Conservation (phyloP, 2,329 filamentous ascomycete genomes). For the Pseudophaeomoniella oleicola region DNA sequence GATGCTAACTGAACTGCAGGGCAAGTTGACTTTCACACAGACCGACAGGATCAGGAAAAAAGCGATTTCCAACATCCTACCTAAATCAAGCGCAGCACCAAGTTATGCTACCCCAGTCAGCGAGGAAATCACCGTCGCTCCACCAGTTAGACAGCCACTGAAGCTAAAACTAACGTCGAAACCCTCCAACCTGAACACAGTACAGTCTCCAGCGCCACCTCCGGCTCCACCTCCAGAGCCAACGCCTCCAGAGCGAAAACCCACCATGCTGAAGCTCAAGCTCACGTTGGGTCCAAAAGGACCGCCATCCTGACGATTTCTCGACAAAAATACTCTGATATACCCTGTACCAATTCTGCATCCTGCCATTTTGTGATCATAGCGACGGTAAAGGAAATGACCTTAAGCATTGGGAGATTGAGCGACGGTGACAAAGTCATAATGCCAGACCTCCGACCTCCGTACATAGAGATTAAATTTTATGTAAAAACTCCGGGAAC, state of each 20-base stretch:
- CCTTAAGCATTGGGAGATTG: too few species aligned
- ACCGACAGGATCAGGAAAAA: slow-evolving; percentile 16
- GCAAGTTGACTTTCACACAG: slow-evolving; percentile 27
- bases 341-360: background rate
- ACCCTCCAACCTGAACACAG: slow-evolving; percentile 11
- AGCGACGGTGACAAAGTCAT: too few species aligned
- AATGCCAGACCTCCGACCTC: too few species aligned
- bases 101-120: background rate
- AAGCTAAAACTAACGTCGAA: slow-evolving; percentile 20
- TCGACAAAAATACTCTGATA: background rate
- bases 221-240: slow-evolving; percentile 15
- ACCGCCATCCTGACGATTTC: background rate
- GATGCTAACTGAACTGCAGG: slow-evolving; percentile 14
- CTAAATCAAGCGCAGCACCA: background rate
- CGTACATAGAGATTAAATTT: too few species aligned
- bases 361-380: slow-evolving; percentile 8
- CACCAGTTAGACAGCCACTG: slow-evolving; percentile 9
- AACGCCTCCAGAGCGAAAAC: slow-evolving; percentile 18
- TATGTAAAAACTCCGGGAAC: slow-evolving; percentile 1
- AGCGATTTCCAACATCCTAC: background rate
- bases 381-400: too few species aligned
- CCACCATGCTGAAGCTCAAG: slow-evolving; percentile 26
- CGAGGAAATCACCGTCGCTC: background rate
- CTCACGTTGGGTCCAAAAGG: slow-evolving; percentile 17
- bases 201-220: slow-evolving; percentile 7